Conservation (phyloP, 768 basidiomycete species). For the Cantharellus anzutake region DNA sequence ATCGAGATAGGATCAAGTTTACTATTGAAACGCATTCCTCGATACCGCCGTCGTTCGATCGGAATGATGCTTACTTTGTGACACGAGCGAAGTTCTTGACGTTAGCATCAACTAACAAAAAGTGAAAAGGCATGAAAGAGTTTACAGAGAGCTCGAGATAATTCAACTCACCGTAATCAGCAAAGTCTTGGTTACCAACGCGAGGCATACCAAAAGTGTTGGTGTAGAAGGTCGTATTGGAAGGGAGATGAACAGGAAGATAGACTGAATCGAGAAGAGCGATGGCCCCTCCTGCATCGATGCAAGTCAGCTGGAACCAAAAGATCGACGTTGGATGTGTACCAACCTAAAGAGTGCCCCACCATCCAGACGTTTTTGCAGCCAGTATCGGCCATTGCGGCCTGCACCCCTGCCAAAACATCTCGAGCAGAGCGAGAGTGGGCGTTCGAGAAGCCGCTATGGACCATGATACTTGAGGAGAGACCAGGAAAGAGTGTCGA, state of each 20-base stretch:
- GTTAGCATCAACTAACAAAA: constrained; percentile 4
- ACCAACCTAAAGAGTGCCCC: constrained; percentile 22
- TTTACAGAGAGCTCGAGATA: neutral
- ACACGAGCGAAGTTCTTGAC: constrained; percentile 8
- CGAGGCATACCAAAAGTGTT: constrained; percentile 19
- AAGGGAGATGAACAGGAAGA: constrained; percentile 22
- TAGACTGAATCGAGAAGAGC: constrained; percentile 23
- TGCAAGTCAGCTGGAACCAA: neutral
- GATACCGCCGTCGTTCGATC: neutral
- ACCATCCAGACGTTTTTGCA: constrained; percentile 15
- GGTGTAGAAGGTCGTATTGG: constrained; percentile 17
- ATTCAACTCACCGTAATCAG: neutral
- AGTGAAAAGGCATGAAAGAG: neutral
- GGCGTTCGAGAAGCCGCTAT: constrained; percentile 26
- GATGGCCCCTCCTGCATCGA: constrained; percentile 15
- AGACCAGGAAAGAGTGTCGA: constrained; percentile 37
- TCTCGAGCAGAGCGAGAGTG: constrained; percentile 11
- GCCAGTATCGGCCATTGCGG: constrained; percentile 10
- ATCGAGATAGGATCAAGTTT: neutral
- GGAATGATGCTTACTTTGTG: constrained; percentile 19
- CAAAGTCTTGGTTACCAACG: constrained; percentile 4
- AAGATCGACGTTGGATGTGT: neutral
- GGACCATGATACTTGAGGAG: constrained; percentile 20
- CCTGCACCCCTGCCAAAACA: constrained; percentile 17
- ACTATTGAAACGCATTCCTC: neutral